Evolutionary conservation across 2,329 filamentous ascomycete genomes (phyloP), one percentile per base, ranked within the genome.

Genomic region (Fusarium nelsonii): DNA sequence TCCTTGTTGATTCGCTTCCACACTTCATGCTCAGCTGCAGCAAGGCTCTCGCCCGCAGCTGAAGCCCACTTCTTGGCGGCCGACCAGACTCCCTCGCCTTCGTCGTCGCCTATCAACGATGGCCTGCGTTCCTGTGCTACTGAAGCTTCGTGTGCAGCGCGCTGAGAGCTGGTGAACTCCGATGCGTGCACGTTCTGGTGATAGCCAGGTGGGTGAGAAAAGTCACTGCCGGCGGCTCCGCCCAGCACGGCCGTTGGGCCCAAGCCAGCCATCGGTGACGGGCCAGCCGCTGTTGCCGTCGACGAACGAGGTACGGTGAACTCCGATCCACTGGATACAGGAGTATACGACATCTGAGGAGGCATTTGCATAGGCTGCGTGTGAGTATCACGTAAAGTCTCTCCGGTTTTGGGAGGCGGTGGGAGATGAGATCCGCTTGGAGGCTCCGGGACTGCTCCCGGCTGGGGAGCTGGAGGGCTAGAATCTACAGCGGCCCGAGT

Each of bases 1-100:
- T 85, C 81, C 78, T 87, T 88, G 78, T 88, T 90, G 74, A 90
- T 87, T 74, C 83, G 84, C 78, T 84, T 85, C 88, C 88, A 90
- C 26, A 90, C 84, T 77, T 89, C 87, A 51, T 80, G 81, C 80
- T 90, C 88, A 15, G 86, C 87, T 15, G 84, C 85, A 10, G 83
- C 85, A 30, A 90, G 77, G 74, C 84, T 87, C 64, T 84, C 84
- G 51, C 88, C 87, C 8, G 87, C 88, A 34, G 82, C 83, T 62
- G 82, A 79, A 45, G 85, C 86, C 81, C 85, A 84, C 76, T 86
- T 88, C 81, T 85, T 88, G 12, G 87, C 87, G 46, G 84, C 78
- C 57, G 81, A 82, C 85, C 86, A 88, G 8, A 88, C 78, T n/a
- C 84, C 82, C 4, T 81, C 80, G 18, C 82, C 82, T 28, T 75